Base-by-base conservation (phyloP, 306 rosid genomes). In the Sicyos edulis region DNA sequence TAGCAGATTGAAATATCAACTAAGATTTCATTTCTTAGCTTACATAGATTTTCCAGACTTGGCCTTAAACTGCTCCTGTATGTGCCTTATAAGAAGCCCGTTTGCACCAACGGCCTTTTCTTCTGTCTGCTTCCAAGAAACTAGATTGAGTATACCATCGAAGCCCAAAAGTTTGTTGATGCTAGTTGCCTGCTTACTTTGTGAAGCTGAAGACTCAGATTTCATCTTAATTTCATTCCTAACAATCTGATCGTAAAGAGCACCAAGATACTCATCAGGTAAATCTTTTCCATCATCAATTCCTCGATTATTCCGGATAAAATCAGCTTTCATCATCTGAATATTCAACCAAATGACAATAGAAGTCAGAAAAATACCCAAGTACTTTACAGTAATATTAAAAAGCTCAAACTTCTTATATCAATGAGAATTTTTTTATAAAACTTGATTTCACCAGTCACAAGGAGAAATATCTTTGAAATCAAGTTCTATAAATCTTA, bases 231-330 rank as follows among this genome's bases (percentile, higher is more conserved):
- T 95, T 85, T 95, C 99, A 78, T 89, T 87, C 85, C 82, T 91
- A 74, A 91, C 92, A 83, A 95, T 91, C 70, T 91, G 90, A 77
- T 91, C 96, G 80, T 91, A 95, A 54, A 95, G 82, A 71, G 83
- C 80, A 62, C 95, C 96, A 34, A 95, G 99, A 84, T 87, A 95
- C 82, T 91, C 99, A 76, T 91, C 97, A 14, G 99, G 79, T 78
- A 95, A 76, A 85, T 95, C 99, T 81, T 95, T 91, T 61, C 99
- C 99, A 78, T 91, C 97, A 75, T 95, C 99, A 80, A 95, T 95
- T 69, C 97, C 97, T 76, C 97, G 92, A 76, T 95, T 95, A 80
- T 95, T 95, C 64, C 97, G 96, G 62, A 95, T 62, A 84, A 95
- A 95, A 85, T 95, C 99, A 76, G 96, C 90, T 85, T 89, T 89